phyloP scores from a whole-genome alignment of 2,329 filamentous ascomycete species.

The Nothophaeocryptopus gaeumannii region DNA sequence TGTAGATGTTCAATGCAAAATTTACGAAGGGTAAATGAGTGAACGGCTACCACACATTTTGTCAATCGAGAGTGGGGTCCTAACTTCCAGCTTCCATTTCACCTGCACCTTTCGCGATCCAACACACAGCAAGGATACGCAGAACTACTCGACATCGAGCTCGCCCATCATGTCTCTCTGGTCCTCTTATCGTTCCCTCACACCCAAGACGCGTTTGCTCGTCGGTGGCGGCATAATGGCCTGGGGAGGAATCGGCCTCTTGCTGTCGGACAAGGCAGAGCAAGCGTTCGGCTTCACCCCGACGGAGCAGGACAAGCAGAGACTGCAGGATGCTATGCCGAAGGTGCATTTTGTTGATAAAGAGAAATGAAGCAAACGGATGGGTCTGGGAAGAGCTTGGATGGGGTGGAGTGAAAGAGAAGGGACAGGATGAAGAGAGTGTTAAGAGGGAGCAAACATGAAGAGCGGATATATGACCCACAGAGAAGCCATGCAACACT shows the following conservation, averaged over 20 bases:
- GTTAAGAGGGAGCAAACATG: not conserved
- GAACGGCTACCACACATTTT: not conserved
- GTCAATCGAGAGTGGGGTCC: no score
- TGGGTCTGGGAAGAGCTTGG: not conserved
- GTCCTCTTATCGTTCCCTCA: conserved; percentile 64
- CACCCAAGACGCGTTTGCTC: conserved; percentile 65
- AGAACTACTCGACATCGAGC: not conserved
- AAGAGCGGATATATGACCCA: no score
- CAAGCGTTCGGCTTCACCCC: conserved; percentile 69
- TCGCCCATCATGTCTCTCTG: conserved; percentile 11
- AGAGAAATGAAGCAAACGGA: conserved; percentile 28
- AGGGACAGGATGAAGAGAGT: not conserved
- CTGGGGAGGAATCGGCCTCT: conserved; percentile 73
- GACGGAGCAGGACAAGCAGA: conserved; percentile 68
- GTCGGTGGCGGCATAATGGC: conserved; percentile 72
- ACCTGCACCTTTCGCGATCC: not conserved
- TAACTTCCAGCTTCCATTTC: not conserved
- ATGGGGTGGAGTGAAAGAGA: not conserved
- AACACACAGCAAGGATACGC: no score
- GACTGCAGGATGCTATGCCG: conserved; percentile 60
- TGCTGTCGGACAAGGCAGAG: conserved; percentile 69
- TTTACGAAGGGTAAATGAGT: not conserved
- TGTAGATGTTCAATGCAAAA: no score
- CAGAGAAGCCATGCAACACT: no score
- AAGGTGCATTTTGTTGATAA: conserved; percentile 61